Conservation (phyloP, 108 stramenopile genomes). For the Cyclostephanos invisitatus region DNA sequence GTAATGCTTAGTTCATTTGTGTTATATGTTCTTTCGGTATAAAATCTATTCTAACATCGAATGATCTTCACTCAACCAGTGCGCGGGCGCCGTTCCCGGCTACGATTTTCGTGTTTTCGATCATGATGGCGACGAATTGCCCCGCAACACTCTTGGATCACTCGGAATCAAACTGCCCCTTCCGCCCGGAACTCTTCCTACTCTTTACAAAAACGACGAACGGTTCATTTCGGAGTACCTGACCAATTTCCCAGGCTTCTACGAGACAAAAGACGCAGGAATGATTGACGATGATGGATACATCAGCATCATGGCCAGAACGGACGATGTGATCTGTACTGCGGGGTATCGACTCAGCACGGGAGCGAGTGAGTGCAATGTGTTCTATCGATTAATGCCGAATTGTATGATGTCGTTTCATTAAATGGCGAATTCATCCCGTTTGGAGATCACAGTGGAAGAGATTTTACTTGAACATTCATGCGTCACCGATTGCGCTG, state of each 20-base stretch:
- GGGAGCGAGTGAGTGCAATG: no score
- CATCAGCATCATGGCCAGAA: constrained; percentile 71
- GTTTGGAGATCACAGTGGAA: constrained; percentile 61
- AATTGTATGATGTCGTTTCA: no score
- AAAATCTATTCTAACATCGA: neutral
- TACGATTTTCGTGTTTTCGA: constrained; percentile 53
- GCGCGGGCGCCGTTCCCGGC: constrained; percentile 59
- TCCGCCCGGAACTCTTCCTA: constrained; percentile 72
- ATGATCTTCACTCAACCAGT: constrained; percentile 4
- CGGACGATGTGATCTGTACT: constrained; percentile 78
- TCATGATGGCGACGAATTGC: constrained; percentile 42
- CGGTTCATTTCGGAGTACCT: constrained; percentile 60
- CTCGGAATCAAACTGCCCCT: constrained; percentile 71
- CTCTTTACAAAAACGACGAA: constrained; percentile 65
- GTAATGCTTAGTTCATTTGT: neutral
- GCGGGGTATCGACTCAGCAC: constrained; percentile 67
- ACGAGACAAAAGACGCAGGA: constrained; percentile 71
- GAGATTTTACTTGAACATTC: constrained; percentile 64
- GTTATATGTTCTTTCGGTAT: neutral
- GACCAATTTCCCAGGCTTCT: constrained; percentile 64
- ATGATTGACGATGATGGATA: constrained; percentile 77
- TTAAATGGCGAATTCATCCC: no score
- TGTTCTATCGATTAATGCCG: no score
- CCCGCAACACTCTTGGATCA: constrained; percentile 47
- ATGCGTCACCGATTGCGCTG: constrained; percentile 71